A percentile compares a stretch with the other conserved stretches of the same genome.
These are phyloP conservation scores for Theobroma grandiflorum DNA, from an alignment of 441 rosid species.

Conservation along the genomic window DNA sequence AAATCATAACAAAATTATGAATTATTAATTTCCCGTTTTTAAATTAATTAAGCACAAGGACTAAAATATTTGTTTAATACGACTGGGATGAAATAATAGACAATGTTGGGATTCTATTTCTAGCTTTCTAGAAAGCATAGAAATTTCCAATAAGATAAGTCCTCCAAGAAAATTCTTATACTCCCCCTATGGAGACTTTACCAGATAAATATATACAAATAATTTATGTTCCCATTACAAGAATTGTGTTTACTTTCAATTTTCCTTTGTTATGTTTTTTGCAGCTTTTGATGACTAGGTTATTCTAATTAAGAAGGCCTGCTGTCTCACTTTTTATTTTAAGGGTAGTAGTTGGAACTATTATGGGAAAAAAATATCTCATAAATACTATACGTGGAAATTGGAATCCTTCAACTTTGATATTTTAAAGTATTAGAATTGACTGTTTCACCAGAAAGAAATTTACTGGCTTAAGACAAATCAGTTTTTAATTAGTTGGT, in stretches of 20 bases:
- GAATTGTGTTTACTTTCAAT: background rate
- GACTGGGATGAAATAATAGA: too few species aligned
- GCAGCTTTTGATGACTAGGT: background rate
- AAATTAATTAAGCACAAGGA: too few species aligned
- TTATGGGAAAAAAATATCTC: background rate
- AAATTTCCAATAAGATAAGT: background rate
- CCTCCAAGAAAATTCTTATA: background rate
- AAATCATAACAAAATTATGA: too few species aligned
- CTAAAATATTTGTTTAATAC: too few species aligned
- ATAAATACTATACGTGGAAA: background rate
- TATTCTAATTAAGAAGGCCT: background rate
- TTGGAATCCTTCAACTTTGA: background rate
- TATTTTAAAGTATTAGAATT: background rate
- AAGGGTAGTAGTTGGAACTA: too few species aligned
- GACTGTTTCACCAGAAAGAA: background rate
- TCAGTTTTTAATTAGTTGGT: too few species aligned
- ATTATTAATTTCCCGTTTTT: too few species aligned
- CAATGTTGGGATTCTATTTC: background rate
- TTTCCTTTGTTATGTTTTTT: background rate
- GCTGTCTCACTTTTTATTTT: background rate
- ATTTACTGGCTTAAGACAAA: background rate
- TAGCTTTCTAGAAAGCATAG: background rate
- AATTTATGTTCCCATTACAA: background rate
- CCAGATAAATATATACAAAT: background rate
- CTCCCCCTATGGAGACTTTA: background rate